Conservation (phyloP, 768 basidiomycete genomes). For the Omphalotus guepiniiformis region DNA sequence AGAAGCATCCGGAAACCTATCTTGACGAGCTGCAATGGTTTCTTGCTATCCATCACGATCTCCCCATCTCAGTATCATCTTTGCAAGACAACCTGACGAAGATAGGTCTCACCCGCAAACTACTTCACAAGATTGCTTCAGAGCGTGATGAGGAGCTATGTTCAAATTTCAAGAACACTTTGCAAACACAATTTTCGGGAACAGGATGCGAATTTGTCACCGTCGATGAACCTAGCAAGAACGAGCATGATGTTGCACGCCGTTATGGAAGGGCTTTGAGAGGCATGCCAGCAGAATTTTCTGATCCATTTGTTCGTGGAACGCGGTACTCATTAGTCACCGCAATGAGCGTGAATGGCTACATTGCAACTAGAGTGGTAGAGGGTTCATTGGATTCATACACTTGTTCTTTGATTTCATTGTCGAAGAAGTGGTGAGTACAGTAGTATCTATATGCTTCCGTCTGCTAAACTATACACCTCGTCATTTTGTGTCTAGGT, state of each 20-base stretch:
- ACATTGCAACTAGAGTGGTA: conserved; percentile 20
- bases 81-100: conserved; percentile 14
- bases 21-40: conserved; percentile 1
- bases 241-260: conserved; percentile 22
- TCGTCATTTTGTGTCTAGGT: background rate
- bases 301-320: conserved; percentile 19
- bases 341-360: conserved; percentile 22
- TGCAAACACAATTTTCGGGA: conserved; percentile 10
- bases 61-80: conserved; percentile 12
- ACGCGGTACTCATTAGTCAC: conserved; percentile 21
- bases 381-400: conserved; percentile 23
- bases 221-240: conserved; percentile 27
- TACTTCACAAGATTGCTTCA: conserved; percentile 11
- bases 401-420: conserved; percentile 27
- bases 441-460: background rate
- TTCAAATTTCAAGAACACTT: conserved; percentile 10
- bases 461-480: background rate
- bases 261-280: conserved; percentile 19
- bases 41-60: conserved; percentile 12
- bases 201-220: conserved; percentile 17
- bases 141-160: conserved; percentile 15
- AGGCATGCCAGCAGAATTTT: conserved; percentile 15
- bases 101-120: conserved; percentile 21
- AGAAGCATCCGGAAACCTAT: background rate
- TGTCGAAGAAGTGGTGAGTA: conserved; percentile 20